Evolutionary conservation across 495 filamentous ascomycete species (phyloP), one percentile per base, ranked within the genome.

Genomic region (Pseudomonodictys pantanalensis): DNA sequence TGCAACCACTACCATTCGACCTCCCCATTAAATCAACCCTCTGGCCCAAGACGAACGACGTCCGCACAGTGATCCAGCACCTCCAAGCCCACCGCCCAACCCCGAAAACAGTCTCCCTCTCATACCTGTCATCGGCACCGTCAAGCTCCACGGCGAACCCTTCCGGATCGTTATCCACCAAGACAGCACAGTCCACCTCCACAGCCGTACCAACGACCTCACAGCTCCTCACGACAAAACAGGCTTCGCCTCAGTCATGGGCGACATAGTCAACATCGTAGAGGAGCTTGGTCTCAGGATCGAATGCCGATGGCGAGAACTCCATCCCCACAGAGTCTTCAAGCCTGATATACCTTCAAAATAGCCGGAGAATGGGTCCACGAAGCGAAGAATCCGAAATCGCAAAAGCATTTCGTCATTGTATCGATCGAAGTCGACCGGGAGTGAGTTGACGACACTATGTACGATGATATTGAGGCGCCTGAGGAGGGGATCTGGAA

Each of bases 351-450:
- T 62, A 8, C 62, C 68, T 0, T 15, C 72, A 8, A 68, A 8
- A 64, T 75, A 17, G 71, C 66, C 0, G 73, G 73, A 20, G 73
- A 74, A 54, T 74, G 71, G 70, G 67, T 72, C 22, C 72, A 72
- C 11, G 43, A 55, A n/a, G n/a, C n/a, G n/a, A 3, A 70, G 68
- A 1, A 57, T 74, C 18, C 73, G 74, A 50, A 75, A 71, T 43
- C 56, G 55, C 10, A 68, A 0, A 68, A 56, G 45, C 59, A 62
- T 28, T 62, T 75, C 22, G 72, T 71, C 35, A 70, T 74, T 30
- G 54, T 74, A 6, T 72, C 70, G 0, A 50, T 68, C 15, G 60
- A 56, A 12, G 52, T 74, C 10, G 70, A 75, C 35, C 65, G 57
- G 1, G 15, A 43, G 15, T 75, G 70, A 69, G 52, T 68, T 6